Evolutionary conservation across 2,329 filamentous ascomycete genomes (phyloP).

Genomic region (Cladosporium sp.): DNA sequence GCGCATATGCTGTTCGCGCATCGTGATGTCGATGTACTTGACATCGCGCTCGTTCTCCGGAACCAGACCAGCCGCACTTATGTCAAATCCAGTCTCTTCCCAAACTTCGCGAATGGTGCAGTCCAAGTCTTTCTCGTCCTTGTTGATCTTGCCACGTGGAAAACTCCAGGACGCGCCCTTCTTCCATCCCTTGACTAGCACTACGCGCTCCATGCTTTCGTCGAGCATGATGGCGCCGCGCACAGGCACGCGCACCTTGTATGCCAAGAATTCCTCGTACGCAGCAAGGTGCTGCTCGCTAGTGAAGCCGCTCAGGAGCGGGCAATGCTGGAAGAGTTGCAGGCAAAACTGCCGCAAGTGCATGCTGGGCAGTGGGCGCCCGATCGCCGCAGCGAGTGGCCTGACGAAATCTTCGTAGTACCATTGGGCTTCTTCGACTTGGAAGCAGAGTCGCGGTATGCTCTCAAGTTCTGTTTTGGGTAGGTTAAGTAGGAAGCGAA

Average conservation of each 20-base stretch:
- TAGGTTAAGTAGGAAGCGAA: constrained; percentile 96
- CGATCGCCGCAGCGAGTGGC: constrained; percentile 50
- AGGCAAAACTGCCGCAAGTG: constrained; percentile 80
- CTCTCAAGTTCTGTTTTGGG: constrained; percentile 86
- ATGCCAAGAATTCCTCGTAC: constrained; percentile 87
- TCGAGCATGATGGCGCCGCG: constrained; percentile 92
- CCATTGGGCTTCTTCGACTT: constrained; percentile 99
- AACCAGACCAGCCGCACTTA: constrained; percentile 71
- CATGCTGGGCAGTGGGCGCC: constrained; percentile 82
- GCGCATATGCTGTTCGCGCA: constrained; percentile 88
- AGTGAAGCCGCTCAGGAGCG: constrained; percentile 76
- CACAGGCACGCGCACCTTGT: constrained; percentile 93
- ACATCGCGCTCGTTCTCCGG: constrained; percentile 62
- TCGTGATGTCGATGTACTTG: constrained; percentile 82
- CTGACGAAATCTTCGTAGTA: constrained; percentile 99
- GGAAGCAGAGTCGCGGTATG: constrained; percentile 93
- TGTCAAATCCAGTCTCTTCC: constrained; percentile 91
- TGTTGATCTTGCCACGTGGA: constrained; percentile 95
- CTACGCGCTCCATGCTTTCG: constrained; percentile 85
- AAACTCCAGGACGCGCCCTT: constrained; percentile 97
- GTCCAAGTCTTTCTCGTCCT: constrained; percentile 88
- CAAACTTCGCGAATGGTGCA: constrained; percentile 93
- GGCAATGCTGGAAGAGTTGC: constrained; percentile 90
- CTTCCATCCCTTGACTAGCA: constrained; percentile 97
- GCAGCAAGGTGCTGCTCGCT: constrained; percentile 73